Percentiles rank a stretch among this genome's conserved stretches.
Conservation (phyloP, 1,284 basidiomycete genomes). For the Ganoderma sinense region DNA sequence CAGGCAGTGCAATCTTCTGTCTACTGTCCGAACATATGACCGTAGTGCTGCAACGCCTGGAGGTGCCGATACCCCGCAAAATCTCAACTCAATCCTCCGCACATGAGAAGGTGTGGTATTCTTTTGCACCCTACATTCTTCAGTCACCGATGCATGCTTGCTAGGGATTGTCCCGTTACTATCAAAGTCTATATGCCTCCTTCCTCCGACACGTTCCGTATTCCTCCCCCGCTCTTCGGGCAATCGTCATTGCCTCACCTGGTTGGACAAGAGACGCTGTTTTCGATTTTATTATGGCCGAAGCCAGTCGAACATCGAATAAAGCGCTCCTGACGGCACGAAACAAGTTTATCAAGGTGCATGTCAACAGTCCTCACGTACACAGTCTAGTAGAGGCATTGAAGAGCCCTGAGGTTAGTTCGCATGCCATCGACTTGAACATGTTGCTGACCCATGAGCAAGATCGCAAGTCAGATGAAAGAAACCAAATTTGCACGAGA, state of each 20-base stretch:
- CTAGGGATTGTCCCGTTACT: conserved; percentile 80
- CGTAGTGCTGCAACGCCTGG: conserved; percentile 90
- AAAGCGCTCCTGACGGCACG: conserved; percentile 80
- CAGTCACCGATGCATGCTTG: not conserved
- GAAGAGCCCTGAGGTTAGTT: conserved; percentile 87
- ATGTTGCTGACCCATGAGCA: conserved; percentile 11
- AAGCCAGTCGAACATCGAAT: conserved; percentile 85
- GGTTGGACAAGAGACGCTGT: conserved; percentile 95
- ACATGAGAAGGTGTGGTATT: conserved; percentile 71
- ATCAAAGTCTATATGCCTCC: conserved; percentile 86
- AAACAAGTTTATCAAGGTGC: conserved; percentile 91
- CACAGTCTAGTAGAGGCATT: conserved; percentile 96
- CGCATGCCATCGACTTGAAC: conserved; percentile 1
- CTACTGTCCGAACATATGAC: conserved; percentile 98
- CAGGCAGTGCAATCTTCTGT: conserved; percentile 92
- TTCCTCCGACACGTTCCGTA: conserved; percentile 93
- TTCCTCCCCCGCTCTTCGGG: conserved; percentile 75
- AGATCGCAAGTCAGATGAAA: conserved; percentile 83
- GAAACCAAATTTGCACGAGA: conserved; percentile 99
- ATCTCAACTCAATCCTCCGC: conserved; percentile 82
- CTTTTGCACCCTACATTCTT: not conserved
- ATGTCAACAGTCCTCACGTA: conserved; percentile 93
- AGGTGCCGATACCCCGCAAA: conserved; percentile 92
- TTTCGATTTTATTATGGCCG: conserved; percentile 85
- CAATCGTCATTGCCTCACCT: conserved; percentile 95